A percentile compares a stretch with the other conserved stretches of the same genome.
Conservation (phyloP, 78 protist genomes). For the slime mould (Dictyostelium discoideum) region DNA sequence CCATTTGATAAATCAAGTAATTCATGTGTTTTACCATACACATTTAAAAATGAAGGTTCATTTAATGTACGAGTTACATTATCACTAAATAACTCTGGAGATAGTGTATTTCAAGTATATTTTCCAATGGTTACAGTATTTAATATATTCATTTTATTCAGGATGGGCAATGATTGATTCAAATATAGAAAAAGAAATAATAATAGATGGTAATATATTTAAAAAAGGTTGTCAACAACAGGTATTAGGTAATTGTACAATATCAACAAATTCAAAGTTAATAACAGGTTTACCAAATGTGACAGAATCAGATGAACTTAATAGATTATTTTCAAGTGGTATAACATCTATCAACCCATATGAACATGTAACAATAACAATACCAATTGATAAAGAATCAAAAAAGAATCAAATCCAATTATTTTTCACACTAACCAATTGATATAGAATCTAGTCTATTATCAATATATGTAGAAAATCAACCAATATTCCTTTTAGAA, state of each 20-base stretch:
- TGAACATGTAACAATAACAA: neutral
- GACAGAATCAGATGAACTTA: neutral
- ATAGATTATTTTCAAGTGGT: neutral
- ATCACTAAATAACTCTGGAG: neutral
- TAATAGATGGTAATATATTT: neutral
- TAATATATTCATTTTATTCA: neutral
- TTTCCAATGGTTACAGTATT: neutral
- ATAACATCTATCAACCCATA: neutral
- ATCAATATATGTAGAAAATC: neutral
- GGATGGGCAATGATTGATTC: neutral
- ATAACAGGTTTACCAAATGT: neutral
- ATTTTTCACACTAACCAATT: neutral
- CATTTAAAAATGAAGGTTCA: neutral
- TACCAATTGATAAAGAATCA: neutral
- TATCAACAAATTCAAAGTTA: neutral
- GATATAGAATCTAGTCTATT: neutral
- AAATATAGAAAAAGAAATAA: neutral
- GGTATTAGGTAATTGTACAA: neutral
- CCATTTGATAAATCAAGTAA: neutral
- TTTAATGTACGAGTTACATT: neutral
- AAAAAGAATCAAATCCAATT: neutral
- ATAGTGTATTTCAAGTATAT: neutral
- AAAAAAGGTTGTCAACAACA: neutral
- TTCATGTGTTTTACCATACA: neutral
- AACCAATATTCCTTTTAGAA: slow-evolving; percentile 1